Evolutionary conservation across 768 basidiomycete species (phyloP), one percentile per base, ranked within the genome.

Genomic region (Mycena belliarum): DNA sequence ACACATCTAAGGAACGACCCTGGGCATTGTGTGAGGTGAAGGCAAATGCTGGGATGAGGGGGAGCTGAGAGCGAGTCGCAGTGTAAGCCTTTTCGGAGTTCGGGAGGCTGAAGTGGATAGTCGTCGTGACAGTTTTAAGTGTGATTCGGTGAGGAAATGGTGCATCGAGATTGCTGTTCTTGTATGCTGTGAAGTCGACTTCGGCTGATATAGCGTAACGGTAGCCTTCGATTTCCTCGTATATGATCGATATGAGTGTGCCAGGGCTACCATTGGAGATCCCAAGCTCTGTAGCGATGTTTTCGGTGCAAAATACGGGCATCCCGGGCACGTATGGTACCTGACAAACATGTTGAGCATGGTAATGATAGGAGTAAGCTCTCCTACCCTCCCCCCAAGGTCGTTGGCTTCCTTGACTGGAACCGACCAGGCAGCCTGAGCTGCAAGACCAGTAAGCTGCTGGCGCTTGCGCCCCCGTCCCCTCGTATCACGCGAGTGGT

Each of bases 191-290:
- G 49, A 51, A 51, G 25, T 60, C 59, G n/a, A 60, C 52, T 12
- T 40, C 48, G 5, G 59, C 59, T 16, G 59, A 60, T 23, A 60
- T 43, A 1, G 59, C 40, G 28, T 60, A 60, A 28, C 47, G 38
- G 16, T 54, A 47, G 2, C 43, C 42, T 2, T 46, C 35, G 14
- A 16, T 26, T 16, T 60, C 59, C n/a, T 32, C 43, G 37, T 49
- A 60, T 12, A 32, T 38, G 11, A 60, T 46, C 2, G 40, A 42
- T 2, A 60, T 38, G 7, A 60, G 53, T 37, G 53, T 59, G 2
- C 58, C 52, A 23, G 52, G 41, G 18, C 45, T 53, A 2, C 58
- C 58, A n/a, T 59, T 59, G n/a, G 58, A 59, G 24, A 59, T 38
- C 9, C 58, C 58, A 4, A 59, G 52, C 38, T 59, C 58, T 9